Evolutionary conservation across 768 basidiomycete genomes (phyloP), one percentile per base, ranked within the genome.

Genomic region (Russula sp.): DNA sequence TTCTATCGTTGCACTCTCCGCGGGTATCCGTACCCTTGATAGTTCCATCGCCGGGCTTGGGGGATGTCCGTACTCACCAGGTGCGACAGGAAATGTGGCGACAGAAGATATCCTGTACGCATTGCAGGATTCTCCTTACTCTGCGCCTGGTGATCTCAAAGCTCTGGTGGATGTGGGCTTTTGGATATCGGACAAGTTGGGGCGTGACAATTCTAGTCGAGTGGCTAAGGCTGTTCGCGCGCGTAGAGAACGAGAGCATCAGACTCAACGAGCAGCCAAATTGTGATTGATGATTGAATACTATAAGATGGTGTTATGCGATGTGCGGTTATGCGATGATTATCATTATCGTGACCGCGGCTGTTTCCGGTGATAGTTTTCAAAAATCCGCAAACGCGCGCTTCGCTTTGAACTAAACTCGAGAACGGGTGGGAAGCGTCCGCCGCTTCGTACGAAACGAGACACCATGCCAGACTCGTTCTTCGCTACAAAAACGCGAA

Each of bases 61-160:
- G 3, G 93, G 95, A 18, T 98, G 96, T 69, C 95, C 95, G 3
- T 98, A 92, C 73, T 93, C 95, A 1, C 96, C 95, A 2, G 94
- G 94, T 6, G 94, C 95, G 14, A 94, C 93, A 0, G 95, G 96
- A 16, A 97, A 97, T 67, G 90, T 97, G 18, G 87, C 93, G 0
- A 98, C 96, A 0, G 95, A 98, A 67, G 90, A 96, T 66, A 83
- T 96, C 0, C 77, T 96, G 9, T 93, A 97, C 65, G 88, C 90
- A 0, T 79, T 98, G 8, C 81, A 78, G 67, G 84, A 75, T 54
- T 86, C 85, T 7, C 75, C 75, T 49, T 84, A 83, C 71, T 80
- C 76, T 5, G 83, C 83, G 5, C 75, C 68, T 1, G 85, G 83
- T 46, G 81, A 92, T 68, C 74, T 94, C 43, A 79, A 84, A n/a